Evolutionary conservation across 306 rosid species (phyloP), one percentile per base, ranked within the genome.

Genomic region (Datisca glomerata): DNA sequence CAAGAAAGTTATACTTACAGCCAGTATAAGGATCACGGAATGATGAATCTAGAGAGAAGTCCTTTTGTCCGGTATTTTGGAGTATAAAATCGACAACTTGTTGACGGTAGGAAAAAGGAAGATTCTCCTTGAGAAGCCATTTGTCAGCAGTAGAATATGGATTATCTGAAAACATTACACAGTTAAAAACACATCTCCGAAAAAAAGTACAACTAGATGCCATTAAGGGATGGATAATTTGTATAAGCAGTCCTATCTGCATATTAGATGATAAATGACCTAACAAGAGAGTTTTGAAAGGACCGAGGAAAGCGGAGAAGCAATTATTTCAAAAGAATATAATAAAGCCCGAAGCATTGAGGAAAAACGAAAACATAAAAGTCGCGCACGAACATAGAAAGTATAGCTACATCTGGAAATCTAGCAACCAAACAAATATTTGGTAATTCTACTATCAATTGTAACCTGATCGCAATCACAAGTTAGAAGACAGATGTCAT

Each of bases 11-110:
- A 49, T 46, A 70, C 83, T 74, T 54, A 89, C 95, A 66, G 35
- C 95, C 97, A 34, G 97, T 89, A 65, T 19, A 89, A 39, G 97
- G 97, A 55, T 89, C 97, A 21, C 72, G 64, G 56, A 89, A 89
- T 49, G 97, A 70, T 48, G 95, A 50, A 68, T 89, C 93, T 53
- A 72, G 72, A 21, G 59, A 41, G 53, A 72, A 45, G 38, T 89
- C 71, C 50, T 72, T 83, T 47, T 83, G 87, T 47, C 93, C 93
- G 43, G 86, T 36, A 70, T 83, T 89, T 70, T 79, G 95, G 66
- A 89, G 85, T 61, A 83, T 89, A 70, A 89, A 89, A 35, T 78
- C 91, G 34, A 89, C 89, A 19, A 89, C 64, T 67, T 89, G 95
- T 67, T 83, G 93, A 28, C 95, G 94, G 52, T 80, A 83, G 69